Evolutionary conservation across 768 basidiomycete genomes (phyloP).

Genomic region (Tephrocybe sp.): DNA sequence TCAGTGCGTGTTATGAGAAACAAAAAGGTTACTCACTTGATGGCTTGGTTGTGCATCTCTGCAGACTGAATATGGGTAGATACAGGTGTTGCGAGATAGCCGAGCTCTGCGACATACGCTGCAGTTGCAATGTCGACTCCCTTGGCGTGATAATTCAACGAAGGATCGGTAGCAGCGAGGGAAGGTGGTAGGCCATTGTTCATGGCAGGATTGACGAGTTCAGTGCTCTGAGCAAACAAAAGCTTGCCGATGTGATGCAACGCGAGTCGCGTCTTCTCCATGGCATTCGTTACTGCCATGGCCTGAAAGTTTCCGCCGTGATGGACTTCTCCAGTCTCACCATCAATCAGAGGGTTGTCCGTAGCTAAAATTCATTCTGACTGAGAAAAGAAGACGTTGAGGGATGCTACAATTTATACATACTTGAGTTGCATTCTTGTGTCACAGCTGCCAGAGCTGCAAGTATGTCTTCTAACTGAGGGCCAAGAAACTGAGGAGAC

Average conservation of each 20-base stretch:
- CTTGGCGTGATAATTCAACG: conserved; percentile 75
- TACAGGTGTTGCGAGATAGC: conserved; percentile 74
- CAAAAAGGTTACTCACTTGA: conserved; percentile 52
- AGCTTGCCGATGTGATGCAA: conserved; percentile 71
- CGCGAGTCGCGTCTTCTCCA: conserved; percentile 83
- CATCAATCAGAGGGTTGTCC: conserved; percentile 79
- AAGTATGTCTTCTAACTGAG: conserved; percentile 74
- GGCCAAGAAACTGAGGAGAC: conserved; percentile 75
- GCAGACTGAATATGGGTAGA: conserved; percentile 80
- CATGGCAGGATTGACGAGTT: conserved; percentile 77
- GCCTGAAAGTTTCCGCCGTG: conserved; percentile 90
- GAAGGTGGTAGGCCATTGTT: conserved; percentile 78
- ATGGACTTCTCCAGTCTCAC: conserved; percentile 60
- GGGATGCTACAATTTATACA: not conserved
- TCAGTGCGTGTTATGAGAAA: not conserved
- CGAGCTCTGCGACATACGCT: conserved; percentile 75
- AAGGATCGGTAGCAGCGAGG: conserved; percentile 70
- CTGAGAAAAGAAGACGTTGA: not conserved
- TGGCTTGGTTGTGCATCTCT: conserved; percentile 83
- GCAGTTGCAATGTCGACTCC: conserved; percentile 82
- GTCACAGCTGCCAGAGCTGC: conserved; percentile 56
- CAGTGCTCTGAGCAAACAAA: conserved; percentile 67
- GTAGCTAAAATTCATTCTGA: conserved; percentile 49
- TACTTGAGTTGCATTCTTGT: conserved; percentile 78
- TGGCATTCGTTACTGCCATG: conserved; percentile 72